phyloP scores from a whole-genome alignment of 2,329 filamentous ascomycete species.

The Ascochyta rabiei region DNA sequence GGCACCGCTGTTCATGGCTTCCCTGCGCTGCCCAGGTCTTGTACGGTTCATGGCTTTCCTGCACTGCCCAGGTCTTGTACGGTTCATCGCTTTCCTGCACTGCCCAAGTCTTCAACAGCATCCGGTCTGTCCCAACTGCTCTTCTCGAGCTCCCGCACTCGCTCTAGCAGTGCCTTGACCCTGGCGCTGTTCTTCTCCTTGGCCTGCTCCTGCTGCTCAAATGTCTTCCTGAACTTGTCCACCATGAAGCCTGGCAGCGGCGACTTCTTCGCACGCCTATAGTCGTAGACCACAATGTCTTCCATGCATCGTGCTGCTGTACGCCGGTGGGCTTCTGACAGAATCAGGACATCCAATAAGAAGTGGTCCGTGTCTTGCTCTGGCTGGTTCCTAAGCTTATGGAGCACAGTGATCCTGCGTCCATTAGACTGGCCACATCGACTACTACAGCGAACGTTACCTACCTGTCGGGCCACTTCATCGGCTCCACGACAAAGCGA shows the following conservation, averaged over 20 bases:
- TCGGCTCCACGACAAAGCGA: conserved; percentile 57
- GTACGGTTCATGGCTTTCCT: no score
- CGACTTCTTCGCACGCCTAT: conserved; percentile 63
- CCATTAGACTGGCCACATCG: background rate
- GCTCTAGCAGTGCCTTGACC: conserved; percentile 58
- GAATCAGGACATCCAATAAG: conserved; percentile 65
- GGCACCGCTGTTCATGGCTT: conserved; percentile 4
- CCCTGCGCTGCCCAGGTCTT: no score
- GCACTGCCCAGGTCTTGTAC: no score
- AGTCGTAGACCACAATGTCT: conserved; percentile 81
- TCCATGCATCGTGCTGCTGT: conserved; percentile 76
- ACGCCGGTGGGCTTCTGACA: conserved; percentile 77
- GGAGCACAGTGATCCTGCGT: conserved; percentile 73
- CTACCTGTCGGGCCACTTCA: conserved; percentile 75
- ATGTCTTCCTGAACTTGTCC: conserved; percentile 64
- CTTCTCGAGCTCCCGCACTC: conserved; percentile 67
- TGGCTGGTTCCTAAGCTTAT: conserved; percentile 70
- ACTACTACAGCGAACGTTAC: background rate
- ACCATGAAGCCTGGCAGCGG: conserved; percentile 66
- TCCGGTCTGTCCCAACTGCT: conserved; percentile 74
- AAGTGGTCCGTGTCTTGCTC: conserved; percentile 60
- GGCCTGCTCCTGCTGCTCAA: conserved; percentile 66
- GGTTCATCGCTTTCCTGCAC: no score
- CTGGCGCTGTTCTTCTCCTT: conserved; percentile 58
- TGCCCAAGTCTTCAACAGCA: conserved; percentile 71